These are phyloP conservation scores for Paramecium tetraurelia DNA, from an alignment of 73 alveolate species.

Conservation along the genomic window DNA sequence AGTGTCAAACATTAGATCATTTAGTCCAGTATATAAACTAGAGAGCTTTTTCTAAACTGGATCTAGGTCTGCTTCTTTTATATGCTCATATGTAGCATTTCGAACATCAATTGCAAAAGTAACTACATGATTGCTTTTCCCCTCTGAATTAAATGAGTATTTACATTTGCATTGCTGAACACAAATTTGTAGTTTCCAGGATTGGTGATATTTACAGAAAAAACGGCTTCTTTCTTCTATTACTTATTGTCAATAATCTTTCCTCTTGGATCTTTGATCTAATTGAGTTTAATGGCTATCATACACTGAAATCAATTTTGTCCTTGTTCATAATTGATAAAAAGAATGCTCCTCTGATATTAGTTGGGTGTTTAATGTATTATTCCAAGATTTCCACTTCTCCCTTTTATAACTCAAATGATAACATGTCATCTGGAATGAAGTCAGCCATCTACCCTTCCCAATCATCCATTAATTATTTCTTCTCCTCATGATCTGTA, in stretches of 20 bases:
- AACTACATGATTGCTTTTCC: constrained; percentile 20
- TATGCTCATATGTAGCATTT: constrained; percentile 50
- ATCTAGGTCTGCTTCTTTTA: constrained; percentile 46
- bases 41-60: constrained; percentile 40
- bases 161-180: constrained; percentile 48
- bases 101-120: constrained; percentile 57
- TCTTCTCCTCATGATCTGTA: not conserved
- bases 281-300: not conserved
- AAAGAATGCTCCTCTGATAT: constrained; percentile 61
- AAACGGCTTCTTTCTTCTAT: constrained; percentile 52
- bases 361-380: constrained; percentile 34
- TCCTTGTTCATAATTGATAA: constrained; percentile 21
- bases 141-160: not conserved
- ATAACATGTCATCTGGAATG: constrained; percentile 57
- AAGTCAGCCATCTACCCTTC: constrained; percentile 55
- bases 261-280: constrained; percentile 54
- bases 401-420: constrained; percentile 45
- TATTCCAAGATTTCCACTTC: constrained; percentile 50
- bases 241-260: not conserved
- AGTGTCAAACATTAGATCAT: not conserved
- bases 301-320: constrained; percentile 50
- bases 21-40: not conserved
- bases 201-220: constrained; percentile 41
- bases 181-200: constrained; percentile 52
- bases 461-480: constrained; percentile 55